Evolutionary conservation across 495 filamentous ascomycete species (phyloP).

Genomic region (Xylaria intraflava): DNA sequence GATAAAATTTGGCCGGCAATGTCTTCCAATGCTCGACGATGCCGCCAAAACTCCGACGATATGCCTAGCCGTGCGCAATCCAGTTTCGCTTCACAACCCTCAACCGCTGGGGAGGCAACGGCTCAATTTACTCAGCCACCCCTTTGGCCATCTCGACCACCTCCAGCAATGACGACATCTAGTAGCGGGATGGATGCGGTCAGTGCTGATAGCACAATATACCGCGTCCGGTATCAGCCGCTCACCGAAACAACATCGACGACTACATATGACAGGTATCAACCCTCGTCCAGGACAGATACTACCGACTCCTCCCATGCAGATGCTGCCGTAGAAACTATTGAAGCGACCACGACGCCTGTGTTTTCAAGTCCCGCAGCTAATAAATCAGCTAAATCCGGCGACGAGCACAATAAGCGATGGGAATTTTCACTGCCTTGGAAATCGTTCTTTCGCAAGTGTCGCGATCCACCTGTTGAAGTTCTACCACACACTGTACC

Average conservation of each 20-base stretch:
- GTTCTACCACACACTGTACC: slow-evolving; percentile 25
- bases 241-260: slow-evolving; percentile 56
- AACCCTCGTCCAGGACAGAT: slow-evolving; percentile 26
- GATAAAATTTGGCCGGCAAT: slow-evolving; percentile 43
- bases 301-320: slow-evolving; percentile 22
- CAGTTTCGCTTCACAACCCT: slow-evolving; percentile 4
- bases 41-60: slow-evolving; percentile 28
- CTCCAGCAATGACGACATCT: slow-evolving; percentile 60
- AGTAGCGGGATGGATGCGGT: slow-evolving; percentile 72
- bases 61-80: slow-evolving; percentile 16
- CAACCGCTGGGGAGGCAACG: slow-evolving; percentile 26
- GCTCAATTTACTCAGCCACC: slow-evolving; percentile 32
- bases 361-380: background rate
- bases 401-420: background rate
- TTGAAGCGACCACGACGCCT: background rate
- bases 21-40: slow-evolving; percentile 36
- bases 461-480: slow-evolving; percentile 21
- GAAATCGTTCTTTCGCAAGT: slow-evolving; percentile 19
- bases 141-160: slow-evolving; percentile 55
- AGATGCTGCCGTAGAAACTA: slow-evolving; percentile 21
- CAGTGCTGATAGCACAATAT: slow-evolving; percentile 67
- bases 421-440: slow-evolving; percentile 12
- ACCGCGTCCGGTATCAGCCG: slow-evolving; percentile 77
- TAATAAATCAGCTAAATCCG: background rate
- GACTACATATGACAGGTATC: slow-evolving; percentile 35